Base-by-base conservation (phyloP, 441 rosid species). In the Eutrema salsugineum region DNA sequence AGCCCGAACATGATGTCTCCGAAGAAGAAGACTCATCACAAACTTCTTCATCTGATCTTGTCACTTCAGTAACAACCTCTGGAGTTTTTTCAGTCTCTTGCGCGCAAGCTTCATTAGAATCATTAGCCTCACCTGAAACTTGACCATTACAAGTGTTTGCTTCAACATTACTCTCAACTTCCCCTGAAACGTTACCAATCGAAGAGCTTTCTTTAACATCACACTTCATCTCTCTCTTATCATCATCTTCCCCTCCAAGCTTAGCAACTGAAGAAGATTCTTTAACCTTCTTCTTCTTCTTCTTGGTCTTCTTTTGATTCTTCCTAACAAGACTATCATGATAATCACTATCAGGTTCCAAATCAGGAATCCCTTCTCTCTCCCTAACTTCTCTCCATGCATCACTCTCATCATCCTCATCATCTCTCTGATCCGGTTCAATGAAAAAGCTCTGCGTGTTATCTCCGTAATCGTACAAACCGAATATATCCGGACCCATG, bases 361-460 rank as follows among this genome's bases (percentile, higher is more conserved):
- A 72, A 61, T 80, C 82, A 70, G 76, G 82, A 72, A 83, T 80
- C 38, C 79, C 81, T 62, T 83, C 76, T 53, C 71, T 68, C 54
- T 78, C 71, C 64, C 79, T 70, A 50, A 72, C 17, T 49, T 72
- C 68, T 59, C 79, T 76, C 11, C 19, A 22, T 38, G 38, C 71
- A 59, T 76, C 68, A 61, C 55, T 66, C 42, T 56, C 71, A 70
- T 15, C 3, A 3, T n/a, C n/a, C 36, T 64, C 66, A 57, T 73
- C 76, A 60, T 60, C 65, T 46, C 53, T 58, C 46, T n/a, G 24
- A 44, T 56, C 71, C 10, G 27, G 65, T 75, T 49, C 36, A 40
- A 17, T 56, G 10, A 20, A 39, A 51, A 30, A 14, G 16, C 24
- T 53, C 24, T 48, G 43, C 7, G 43, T 20, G 38, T 60, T 40